Evolutionary conservation across 176 grass and related monocot genomes (phyloP).

Genomic region (Otatea glauca): DNA sequence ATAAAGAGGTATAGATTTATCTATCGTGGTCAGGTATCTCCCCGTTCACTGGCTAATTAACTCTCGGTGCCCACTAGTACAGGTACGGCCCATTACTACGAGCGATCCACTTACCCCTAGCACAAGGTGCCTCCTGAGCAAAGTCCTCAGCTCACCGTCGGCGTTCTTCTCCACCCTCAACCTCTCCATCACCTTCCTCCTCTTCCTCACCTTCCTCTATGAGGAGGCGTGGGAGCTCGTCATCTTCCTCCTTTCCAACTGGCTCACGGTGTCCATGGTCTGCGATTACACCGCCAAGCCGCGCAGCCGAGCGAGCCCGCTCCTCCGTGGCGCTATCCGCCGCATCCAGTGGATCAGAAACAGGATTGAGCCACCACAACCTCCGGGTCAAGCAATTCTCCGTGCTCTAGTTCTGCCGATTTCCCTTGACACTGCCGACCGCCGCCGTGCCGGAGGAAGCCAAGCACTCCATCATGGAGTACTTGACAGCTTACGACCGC

Average conservation of each 20-base stretch:
- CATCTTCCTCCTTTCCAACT: slow-evolving; percentile 32
- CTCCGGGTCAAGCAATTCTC: neutral
- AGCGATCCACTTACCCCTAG: no score
- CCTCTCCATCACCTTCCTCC: slow-evolving; percentile 3
- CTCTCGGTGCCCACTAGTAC: no score
- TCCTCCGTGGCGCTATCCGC: neutral
- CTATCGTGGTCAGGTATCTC: no score
- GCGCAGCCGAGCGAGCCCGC: neutral
- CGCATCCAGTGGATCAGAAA: neutral
- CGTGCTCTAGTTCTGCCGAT: neutral
- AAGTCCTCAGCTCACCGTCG: neutral
- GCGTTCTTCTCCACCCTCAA: neutral
- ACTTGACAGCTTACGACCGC: neutral
- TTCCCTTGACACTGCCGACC: neutral
- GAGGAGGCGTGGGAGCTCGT: slow-evolving; percentile 32
- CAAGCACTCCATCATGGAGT: neutral
- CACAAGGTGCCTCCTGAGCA: neutral
- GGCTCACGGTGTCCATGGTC: slow-evolving; percentile 8
- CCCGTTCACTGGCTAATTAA: no score
- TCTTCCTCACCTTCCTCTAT: neutral
- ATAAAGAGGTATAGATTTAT: no score
- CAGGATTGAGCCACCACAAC: neutral
- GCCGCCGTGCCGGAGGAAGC: neutral
- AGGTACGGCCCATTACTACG: no score
- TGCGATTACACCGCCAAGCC: neutral